Evolutionary conservation across 139 green algal genomes (phyloP).

Genomic region (Coccomyxa sp.): DNA sequence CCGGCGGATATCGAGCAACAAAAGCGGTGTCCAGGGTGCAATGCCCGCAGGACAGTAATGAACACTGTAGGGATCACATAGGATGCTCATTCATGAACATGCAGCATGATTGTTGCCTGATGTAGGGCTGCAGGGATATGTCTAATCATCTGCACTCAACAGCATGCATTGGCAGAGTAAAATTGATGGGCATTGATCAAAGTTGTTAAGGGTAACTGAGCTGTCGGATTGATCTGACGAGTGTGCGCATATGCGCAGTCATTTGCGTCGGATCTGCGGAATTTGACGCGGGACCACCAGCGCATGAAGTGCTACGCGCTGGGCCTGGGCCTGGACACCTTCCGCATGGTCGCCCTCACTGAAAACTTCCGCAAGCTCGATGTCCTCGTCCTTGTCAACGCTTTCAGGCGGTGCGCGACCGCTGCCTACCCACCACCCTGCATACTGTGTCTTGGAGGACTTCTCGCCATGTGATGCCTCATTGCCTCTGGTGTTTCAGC

Average conservation of each 20-base stretch:
- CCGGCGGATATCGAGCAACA: no score
- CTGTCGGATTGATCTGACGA: neutral
- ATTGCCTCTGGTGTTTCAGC: no score
- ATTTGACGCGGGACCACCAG: slow-evolving; percentile 68
- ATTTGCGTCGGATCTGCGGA: slow-evolving; percentile 70
- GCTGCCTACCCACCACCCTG: neutral
- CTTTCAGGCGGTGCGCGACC: slow-evolving; percentile 50
- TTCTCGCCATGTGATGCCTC: no score
- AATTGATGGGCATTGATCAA: no score
- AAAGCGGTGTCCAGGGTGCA: no score
- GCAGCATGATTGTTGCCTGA: no score
- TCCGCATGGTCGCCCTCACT: slow-evolving; percentile 92
- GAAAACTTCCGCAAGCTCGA: slow-evolving; percentile 90
- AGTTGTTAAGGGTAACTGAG: neutral
- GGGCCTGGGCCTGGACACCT: slow-evolving; percentile 94
- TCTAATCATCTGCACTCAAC: no score
- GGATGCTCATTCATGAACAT: no score
- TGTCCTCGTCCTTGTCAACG: slow-evolving; percentile 33
- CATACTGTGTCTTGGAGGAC: neutral
- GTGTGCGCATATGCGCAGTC: slow-evolving; percentile 24
- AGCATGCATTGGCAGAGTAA: no score
- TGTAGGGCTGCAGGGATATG: no score
- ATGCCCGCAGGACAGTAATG: no score
- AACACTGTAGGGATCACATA: no score
- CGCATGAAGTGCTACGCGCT: slow-evolving; percentile 94